These are phyloP conservation scores for Heterobasidion occidentale DNA, from an alignment of 1,284 basidiomycete genomes.

Conservation along the genomic window DNA sequence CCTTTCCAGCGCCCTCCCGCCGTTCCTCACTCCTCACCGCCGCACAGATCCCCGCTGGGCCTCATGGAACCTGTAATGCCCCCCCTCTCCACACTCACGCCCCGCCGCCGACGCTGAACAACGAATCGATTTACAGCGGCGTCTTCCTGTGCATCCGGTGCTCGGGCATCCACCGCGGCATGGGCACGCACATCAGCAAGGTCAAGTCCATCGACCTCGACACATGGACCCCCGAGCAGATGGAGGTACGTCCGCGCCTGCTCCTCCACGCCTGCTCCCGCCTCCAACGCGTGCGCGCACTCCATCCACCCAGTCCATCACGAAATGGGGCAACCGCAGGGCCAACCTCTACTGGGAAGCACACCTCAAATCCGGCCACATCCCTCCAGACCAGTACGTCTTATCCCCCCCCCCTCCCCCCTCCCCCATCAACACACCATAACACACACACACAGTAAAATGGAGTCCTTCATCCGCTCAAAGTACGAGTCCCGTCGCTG, in stretches of 20 bases:
- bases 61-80: slow-evolving; percentile 86
- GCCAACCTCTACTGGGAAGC: slow-evolving; percentile 98
- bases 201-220: slow-evolving; percentile 98
- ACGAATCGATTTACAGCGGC: slow-evolving; percentile 41
- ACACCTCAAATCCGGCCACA: slow-evolving; percentile 87
- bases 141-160: slow-evolving; percentile 95
- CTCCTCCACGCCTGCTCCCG: neutral
- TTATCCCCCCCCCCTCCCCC: neutral
- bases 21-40: slow-evolving; percentile 10
- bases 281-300: neutral
- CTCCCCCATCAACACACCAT: neutral
- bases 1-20: slow-evolving; percentile 1
- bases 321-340: slow-evolving; percentile 91
- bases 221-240: slow-evolving; percentile 97
- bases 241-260: slow-evolving; percentile 57
- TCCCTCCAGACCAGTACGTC: slow-evolving; percentile 91
- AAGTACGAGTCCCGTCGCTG: slow-evolving; percentile 94
- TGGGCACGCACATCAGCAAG: slow-evolving; percentile 97
- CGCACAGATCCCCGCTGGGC: slow-evolving; percentile 91
- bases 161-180: slow-evolving; percentile 95
- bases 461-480: slow-evolving; percentile 95
- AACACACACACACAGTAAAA: slow-evolving; percentile 63
- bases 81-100: neutral
- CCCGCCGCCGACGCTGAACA: slow-evolving; percentile 3
- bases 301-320: slow-evolving; percentile 52